phyloP scores from a whole-genome alignment of 495 filamentous ascomycete species.

The Cercophora samala region DNA sequence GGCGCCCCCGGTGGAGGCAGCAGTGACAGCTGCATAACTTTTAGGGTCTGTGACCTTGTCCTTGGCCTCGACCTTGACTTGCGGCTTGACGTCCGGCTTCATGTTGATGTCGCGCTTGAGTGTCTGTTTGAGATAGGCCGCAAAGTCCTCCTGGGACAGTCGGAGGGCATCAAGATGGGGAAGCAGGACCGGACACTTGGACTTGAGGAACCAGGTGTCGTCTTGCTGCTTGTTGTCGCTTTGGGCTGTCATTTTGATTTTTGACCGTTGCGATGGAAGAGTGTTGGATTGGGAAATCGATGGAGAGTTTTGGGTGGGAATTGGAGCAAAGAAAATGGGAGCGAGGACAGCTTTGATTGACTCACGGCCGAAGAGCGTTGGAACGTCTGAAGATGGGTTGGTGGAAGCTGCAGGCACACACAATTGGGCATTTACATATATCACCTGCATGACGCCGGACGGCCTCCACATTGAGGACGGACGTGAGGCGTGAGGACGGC shows the following conservation, averaged over 20 bases:
- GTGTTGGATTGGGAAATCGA: neutral
- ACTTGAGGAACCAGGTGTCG: conserved; percentile 35
- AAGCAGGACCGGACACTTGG: conserved; percentile 39
- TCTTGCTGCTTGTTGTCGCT: conserved; percentile 4
- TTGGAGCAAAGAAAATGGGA: neutral
- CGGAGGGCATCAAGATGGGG: conserved; percentile 35
- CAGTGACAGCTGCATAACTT: neutral
- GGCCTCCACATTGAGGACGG: neutral
- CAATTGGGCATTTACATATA: too few species aligned
- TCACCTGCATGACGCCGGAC: too few species aligned
- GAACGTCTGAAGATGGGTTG: neutral
- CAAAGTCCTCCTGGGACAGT: conserved; percentile 31
- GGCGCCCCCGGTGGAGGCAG: neutral
- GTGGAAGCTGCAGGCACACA: neutral
- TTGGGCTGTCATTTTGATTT: neutral
- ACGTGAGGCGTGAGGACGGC: neutral
- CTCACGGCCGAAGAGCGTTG: too few species aligned
- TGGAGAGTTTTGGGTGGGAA: too few species aligned
- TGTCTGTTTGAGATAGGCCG: conserved; percentile 22
- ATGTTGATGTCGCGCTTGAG: conserved; percentile 16
- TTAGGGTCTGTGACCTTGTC: too few species aligned
- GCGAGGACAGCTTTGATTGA: neutral
- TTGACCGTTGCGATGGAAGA: neutral
- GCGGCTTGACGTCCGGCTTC: too few species aligned
- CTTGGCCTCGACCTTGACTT: neutral